Percentiles rank a stretch among this genome's conserved stretches.
phyloP scores from a whole-genome alignment of 768 basidiomycete species.

The Grammothele lineata region DNA sequence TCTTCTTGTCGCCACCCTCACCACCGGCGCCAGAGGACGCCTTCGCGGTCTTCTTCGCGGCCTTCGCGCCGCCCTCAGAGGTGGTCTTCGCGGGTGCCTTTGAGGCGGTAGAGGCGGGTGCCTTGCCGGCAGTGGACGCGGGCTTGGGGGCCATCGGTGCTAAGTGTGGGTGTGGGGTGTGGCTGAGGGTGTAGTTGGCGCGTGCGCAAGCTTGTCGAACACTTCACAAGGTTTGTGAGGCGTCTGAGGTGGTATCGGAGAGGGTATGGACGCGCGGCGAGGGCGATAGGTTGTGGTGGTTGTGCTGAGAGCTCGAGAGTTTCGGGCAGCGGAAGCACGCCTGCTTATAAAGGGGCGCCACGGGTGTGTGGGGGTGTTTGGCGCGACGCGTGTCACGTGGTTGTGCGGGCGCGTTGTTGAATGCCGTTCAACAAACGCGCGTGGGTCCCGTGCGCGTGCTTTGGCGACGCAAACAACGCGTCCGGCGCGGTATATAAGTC shows the following conservation, averaged over 20 bases:
- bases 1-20: slow-evolving; percentile 66
- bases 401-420: slow-evolving; percentile 23
- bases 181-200: slow-evolving; percentile 38
- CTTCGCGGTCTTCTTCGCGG: slow-evolving; percentile 55
- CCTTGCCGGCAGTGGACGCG: slow-evolving; percentile 82
- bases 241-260: neutral
- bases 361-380: slow-evolving; percentile 17
- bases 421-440: slow-evolving; percentile 20
- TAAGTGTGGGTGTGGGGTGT: slow-evolving; percentile 52
- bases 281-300: slow-evolving; percentile 10
- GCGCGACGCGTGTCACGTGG: slow-evolving; percentile 21
- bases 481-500: slow-evolving; percentile 12
- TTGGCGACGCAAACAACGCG: neutral
- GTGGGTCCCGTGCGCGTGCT: slow-evolving; percentile 16
- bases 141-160: slow-evolving; percentile 63
- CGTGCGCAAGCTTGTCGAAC: neutral
- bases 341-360: slow-evolving; percentile 26
- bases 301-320: slow-evolving; percentile 4
- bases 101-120: slow-evolving; percentile 59
- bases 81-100: slow-evolving; percentile 59
- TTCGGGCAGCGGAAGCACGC: slow-evolving; percentile 3
- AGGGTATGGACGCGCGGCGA: neutral
- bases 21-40: slow-evolving; percentile 42
- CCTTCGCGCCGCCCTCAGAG: slow-evolving; percentile 41
- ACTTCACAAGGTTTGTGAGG: neutral